A percentile compares a stretch with the other conserved stretches of the same genome.
phyloP scores from a whole-genome alignment of 2,329 filamentous ascomycete genomes.

The Cryphonectria radicalis region DNA sequence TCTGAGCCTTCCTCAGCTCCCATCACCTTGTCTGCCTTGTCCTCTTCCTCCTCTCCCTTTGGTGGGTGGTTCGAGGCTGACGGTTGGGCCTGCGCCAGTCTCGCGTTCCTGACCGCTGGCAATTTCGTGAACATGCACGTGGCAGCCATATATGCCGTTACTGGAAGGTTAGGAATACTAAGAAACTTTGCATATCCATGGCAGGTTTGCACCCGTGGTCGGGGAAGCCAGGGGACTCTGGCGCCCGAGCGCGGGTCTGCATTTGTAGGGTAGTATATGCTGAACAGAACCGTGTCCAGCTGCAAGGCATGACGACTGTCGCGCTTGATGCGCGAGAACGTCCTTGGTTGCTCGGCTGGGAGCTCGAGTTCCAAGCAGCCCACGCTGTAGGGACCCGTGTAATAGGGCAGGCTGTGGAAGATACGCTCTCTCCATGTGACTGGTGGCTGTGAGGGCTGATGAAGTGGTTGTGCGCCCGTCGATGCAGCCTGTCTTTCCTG shows the following conservation, averaged over 20 bases:
- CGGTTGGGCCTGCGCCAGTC: slow-evolving; percentile 59
- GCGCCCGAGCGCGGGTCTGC: slow-evolving; percentile 43
- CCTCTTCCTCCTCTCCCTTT: slow-evolving; percentile 38
- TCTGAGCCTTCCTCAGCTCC: slow-evolving; percentile 38
- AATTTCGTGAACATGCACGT: slow-evolving; percentile 68
- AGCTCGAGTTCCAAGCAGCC: slow-evolving; percentile 71
- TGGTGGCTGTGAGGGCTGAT: slow-evolving; percentile 34
- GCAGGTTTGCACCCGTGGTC: slow-evolving; percentile 58
- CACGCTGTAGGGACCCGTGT: slow-evolving; percentile 69
- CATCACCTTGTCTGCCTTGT: slow-evolving; percentile 34
- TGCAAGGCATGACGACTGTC: slow-evolving; percentile 45
- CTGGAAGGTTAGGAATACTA: slow-evolving; percentile 51
- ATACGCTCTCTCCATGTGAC: slow-evolving; percentile 44
- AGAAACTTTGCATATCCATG: slow-evolving; percentile 67
- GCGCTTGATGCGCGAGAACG: slow-evolving; percentile 47
- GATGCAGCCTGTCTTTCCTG: slow-evolving; percentile 1
- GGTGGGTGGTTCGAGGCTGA: slow-evolving; percentile 39
- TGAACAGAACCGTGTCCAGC: slow-evolving; percentile 63
- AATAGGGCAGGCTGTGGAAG: slow-evolving; percentile 58
- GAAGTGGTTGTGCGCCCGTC: not conserved
- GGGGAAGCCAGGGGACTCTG: slow-evolving; percentile 65
- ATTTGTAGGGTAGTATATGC: slow-evolving; percentile 67
- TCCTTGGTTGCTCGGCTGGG: slow-evolving; percentile 50
- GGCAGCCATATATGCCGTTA: slow-evolving; percentile 57
- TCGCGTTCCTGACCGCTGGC: slow-evolving; percentile 65